Evolutionary conservation across 169 alveolate species (phyloP), one percentile per base, ranked within the genome.

Genomic region (Cryptosporidium tyzzeri): DNA sequence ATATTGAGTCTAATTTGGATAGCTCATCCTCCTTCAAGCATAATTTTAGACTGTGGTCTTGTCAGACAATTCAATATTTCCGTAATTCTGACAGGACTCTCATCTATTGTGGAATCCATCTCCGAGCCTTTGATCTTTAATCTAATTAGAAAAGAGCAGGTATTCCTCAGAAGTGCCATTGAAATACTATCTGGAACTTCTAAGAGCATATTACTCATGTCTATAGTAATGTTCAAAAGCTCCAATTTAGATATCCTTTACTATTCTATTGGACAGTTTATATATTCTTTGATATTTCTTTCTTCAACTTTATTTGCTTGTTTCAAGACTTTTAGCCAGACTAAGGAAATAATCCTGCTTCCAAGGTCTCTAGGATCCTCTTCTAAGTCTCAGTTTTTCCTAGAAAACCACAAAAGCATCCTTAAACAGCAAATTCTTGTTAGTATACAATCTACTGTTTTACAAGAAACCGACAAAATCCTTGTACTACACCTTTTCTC

Each of bases 401-500:
- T 65, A 35, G 53, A 59, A 80, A 26, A 26, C 33, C 89, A 80
- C 39, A 31, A 26, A n/a, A 45, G 8, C n/a, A 29, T 62, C 0
- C 80, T 80, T 10, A 55, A 53, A 62, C 89, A 65, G n/a, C 50
- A 45, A 18, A 33, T 80, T 29, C 33, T 59, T 21, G 62, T 67
- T 23, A 37, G 69, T 16, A 44, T 80, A 21, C 89, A 80, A 23
- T 44, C 80, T 8, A 45, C 75, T 12, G 35, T 65, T 5, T 29
- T 59, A 16, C 80, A 80, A 41, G 89, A 80, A 62, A 67, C 75
- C 8, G 89, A 80, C 70, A 80, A 80, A 44, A 59, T 80, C n/a
- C 67, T 80, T 21, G 50, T 80, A 2, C 50, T 80, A 5, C 41
- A 33, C 18, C 70, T 80, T 6, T 65, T 80, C 62, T 62, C 73